phyloP scores from a whole-genome alignment of 2,329 filamentous ascomycete species.

The Ophiocordyceps unilateralis region DNA sequence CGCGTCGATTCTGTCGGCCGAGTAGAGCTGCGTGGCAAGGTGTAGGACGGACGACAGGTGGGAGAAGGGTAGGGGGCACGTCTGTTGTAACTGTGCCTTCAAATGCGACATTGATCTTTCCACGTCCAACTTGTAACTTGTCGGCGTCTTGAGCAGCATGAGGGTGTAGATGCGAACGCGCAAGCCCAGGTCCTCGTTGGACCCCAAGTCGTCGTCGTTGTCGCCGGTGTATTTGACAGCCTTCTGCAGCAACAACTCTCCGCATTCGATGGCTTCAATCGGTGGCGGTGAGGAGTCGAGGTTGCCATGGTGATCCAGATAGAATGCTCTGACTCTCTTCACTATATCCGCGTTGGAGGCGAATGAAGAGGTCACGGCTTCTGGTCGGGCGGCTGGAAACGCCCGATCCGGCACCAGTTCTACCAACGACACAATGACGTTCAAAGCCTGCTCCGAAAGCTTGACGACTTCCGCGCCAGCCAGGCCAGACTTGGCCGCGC shows the following conservation, averaged over 20 bases:
- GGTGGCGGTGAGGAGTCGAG: slow-evolving; percentile 44
- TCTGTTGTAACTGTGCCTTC: slow-evolving; percentile 24
- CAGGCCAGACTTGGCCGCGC: slow-evolving; percentile 14
- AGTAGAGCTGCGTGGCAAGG: slow-evolving; percentile 38
- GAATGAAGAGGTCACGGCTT: slow-evolving; percentile 2
- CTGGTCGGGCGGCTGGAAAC: slow-evolving; percentile 21
- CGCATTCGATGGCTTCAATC: slow-evolving; percentile 35
- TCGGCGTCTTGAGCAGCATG: slow-evolving; percentile 34
- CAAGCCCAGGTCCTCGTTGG: slow-evolving; percentile 31
- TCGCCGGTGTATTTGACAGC: slow-evolving; percentile 33
- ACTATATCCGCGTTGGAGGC: slow-evolving; percentile 31
- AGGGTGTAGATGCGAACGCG: slow-evolving; percentile 42
- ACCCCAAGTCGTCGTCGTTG: slow-evolving; percentile 23
- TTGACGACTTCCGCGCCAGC: slow-evolving; percentile 13
- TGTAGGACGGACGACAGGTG: slow-evolving; percentile 42
- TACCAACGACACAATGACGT: slow-evolving; percentile 38
- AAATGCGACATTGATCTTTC: slow-evolving; percentile 31
- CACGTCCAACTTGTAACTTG: slow-evolving; percentile 25
- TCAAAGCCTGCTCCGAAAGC: slow-evolving; percentile 18
- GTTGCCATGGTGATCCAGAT: slow-evolving; percentile 52
- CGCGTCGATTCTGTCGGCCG: slow-evolving; percentile 30
- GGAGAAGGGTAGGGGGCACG: slow-evolving; percentile 26
- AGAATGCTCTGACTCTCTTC: slow-evolving; percentile 46
- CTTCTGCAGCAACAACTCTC: slow-evolving; percentile 47
- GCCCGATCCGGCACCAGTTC: slow-evolving; percentile 48